Conservation (phyloP, 2,329 filamentous ascomycete genomes). For the Aspergillus sp. region DNA sequence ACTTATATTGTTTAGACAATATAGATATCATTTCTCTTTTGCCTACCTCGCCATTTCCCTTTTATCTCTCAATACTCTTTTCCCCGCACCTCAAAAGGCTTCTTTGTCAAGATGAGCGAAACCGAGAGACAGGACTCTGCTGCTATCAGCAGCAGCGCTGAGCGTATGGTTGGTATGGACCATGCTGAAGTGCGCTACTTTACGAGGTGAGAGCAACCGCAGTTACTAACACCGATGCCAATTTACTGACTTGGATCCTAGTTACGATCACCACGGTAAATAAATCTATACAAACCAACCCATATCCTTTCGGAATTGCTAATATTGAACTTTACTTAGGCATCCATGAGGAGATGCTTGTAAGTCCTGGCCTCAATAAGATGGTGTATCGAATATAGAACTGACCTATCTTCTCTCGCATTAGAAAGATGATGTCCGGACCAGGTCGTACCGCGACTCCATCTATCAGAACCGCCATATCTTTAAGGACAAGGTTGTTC, state of each 20-base stretch:
- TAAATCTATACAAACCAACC: constrained; percentile 26
- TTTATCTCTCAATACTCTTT: background rate
- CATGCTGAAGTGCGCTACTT: constrained; percentile 99
- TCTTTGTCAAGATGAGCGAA: constrained; percentile 31
- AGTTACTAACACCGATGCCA: background rate
- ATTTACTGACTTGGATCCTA: constrained; percentile 42
- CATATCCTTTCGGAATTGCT: constrained; percentile 19
- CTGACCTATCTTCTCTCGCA: constrained; percentile 11
- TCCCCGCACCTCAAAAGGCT: background rate
- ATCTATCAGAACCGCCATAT: constrained; percentile 96
- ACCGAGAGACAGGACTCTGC: constrained; percentile 23
- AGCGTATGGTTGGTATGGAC: constrained; percentile 63
- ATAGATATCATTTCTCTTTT: background rate
- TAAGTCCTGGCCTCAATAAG: constrained; percentile 47
- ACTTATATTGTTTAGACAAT: background rate
- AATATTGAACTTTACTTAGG: constrained; percentile 54
- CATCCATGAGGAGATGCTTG: constrained; percentile 98
- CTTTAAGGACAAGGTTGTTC: constrained; percentile 88
- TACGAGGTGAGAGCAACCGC: constrained; percentile 68
- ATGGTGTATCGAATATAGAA: background rate
- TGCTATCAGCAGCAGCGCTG: constrained; percentile 42
- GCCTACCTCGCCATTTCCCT: background rate
- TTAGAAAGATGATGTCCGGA: constrained; percentile 98
- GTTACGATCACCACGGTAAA: constrained; percentile 97
- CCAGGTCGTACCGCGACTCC: constrained; percentile 92